Conservation (phyloP, 31 red algal genomes). For the Odonthalia washingtoniensis region DNA sequence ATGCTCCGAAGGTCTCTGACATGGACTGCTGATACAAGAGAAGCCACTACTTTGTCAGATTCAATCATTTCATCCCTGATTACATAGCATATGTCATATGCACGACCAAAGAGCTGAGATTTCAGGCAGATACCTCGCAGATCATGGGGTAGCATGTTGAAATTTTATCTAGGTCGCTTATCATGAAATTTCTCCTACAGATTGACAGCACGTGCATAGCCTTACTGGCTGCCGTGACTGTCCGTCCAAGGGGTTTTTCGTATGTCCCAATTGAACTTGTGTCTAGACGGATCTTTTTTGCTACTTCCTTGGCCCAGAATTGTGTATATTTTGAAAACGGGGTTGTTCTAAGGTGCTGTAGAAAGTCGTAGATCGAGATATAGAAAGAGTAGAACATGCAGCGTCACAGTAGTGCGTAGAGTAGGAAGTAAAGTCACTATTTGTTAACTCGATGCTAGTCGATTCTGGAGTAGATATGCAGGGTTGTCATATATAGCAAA, state of each 20-base stretch:
- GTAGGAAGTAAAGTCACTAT: no score
- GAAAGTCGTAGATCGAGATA: no score
- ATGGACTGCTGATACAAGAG: neutral
- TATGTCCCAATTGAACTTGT: neutral
- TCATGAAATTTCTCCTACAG: slow-evolving; percentile 31
- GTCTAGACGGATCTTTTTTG: neutral
- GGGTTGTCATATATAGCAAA: no score
- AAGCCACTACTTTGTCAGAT: neutral
- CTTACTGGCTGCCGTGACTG: neutral
- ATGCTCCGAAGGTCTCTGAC: neutral
- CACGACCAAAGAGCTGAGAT: neutral
- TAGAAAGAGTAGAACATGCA: no score
- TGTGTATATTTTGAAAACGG: no score
- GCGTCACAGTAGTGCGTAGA: no score
- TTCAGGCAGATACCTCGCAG: neutral
- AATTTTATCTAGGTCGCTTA: neutral
- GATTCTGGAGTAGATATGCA: no score
- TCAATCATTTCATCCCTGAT: neutral
- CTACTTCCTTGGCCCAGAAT: no score
- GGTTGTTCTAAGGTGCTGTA: no score
- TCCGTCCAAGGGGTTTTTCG: neutral
- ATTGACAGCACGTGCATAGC: neutral
- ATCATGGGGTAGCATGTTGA: neutral
- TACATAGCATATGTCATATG: neutral
- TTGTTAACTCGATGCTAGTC: no score